These are phyloP conservation scores for Penicillium odoratum DNA, from an alignment of 495 filamentous ascomycete genomes.

Conservation along the genomic window DNA sequence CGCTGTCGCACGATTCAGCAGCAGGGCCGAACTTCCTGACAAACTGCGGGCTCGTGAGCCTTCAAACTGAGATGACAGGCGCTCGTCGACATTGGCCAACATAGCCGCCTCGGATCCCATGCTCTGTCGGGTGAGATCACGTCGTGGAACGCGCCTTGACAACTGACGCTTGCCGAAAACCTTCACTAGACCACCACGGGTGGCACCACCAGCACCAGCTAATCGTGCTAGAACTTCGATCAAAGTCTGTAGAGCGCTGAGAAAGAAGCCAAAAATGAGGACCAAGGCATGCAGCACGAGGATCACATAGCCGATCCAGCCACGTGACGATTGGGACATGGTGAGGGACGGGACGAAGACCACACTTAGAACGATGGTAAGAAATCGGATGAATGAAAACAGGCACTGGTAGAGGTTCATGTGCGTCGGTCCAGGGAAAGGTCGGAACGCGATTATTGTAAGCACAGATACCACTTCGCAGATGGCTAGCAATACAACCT, in stretches of 20 bases:
- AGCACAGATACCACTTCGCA: constrained; percentile 92
- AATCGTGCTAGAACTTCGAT: constrained; percentile 82
- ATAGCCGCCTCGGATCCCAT: constrained; percentile 81
- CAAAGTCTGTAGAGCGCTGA: constrained; percentile 87
- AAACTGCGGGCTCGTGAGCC: constrained; percentile 73
- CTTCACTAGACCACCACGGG: constrained; percentile 84
- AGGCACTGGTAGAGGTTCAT: constrained; percentile 95
- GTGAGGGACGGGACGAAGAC: constrained; percentile 82
- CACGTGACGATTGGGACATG: constrained; percentile 72
- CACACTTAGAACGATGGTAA: constrained; percentile 79
- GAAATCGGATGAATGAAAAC: constrained; percentile 75
- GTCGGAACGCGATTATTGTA: constrained; percentile 83
- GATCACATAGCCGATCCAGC: constrained; percentile 95
- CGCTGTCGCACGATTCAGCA: constrained; percentile 58
- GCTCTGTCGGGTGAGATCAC: constrained; percentile 65
- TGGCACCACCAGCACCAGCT: constrained; percentile 76
- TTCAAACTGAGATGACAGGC: constrained; percentile 66
- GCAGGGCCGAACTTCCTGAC: constrained; percentile 76
- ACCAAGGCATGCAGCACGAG: constrained; percentile 83
- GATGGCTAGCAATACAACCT: constrained; percentile 86
- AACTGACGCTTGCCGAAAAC: constrained; percentile 93
- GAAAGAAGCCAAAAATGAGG: constrained; percentile 88
- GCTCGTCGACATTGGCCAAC: constrained; percentile 61
- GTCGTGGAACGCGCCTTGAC: constrained; percentile 68
- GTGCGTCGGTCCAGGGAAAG: constrained; percentile 88